Evolutionary conservation across 768 basidiomycete species (phyloP).

Genomic region (Candolleomyces aberdarensis): DNA sequence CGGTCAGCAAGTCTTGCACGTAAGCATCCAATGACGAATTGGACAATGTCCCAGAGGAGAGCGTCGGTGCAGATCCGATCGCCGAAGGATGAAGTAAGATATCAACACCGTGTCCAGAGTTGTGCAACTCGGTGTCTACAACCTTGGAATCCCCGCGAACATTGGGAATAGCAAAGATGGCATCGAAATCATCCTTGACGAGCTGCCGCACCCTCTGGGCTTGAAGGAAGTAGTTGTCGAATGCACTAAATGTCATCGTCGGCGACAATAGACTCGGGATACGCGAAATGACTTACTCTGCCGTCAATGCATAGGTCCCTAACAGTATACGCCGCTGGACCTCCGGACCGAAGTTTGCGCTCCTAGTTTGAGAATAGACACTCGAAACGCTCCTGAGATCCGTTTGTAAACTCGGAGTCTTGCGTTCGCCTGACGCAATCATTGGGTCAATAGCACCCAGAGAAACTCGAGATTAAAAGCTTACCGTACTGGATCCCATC

Average conservation of each 20-base stretch:
- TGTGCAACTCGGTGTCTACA: not conserved
- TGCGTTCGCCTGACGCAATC: slow-evolving; percentile 44
- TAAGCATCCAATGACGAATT: slow-evolving; percentile 52
- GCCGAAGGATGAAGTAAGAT: slow-evolving; percentile 85
- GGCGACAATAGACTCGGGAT: not conserved
- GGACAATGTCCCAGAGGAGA: slow-evolving; percentile 25
- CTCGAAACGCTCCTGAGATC: slow-evolving; percentile 48
- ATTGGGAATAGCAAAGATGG: slow-evolving; percentile 61
- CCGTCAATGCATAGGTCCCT: slow-evolving; percentile 88
- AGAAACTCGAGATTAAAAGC: slow-evolving; percentile 1
- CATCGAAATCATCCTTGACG: slow-evolving; percentile 71
- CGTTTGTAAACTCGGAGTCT: slow-evolving; percentile 36
- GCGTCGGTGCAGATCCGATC: slow-evolving; percentile 75
- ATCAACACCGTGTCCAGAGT: slow-evolving; percentile 51
- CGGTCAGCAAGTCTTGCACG: slow-evolving; percentile 88
- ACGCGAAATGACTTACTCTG: slow-evolving; percentile 59
- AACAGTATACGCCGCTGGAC: slow-evolving; percentile 84
- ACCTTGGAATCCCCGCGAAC: slow-evolving; percentile 29
- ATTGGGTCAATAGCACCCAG: not conserved
- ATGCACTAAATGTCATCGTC: slow-evolving; percentile 56
- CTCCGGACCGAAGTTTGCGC: slow-evolving; percentile 75
- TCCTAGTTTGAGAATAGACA: slow-evolving; percentile 65
- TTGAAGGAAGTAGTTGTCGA: slow-evolving; percentile 95
- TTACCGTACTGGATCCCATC: slow-evolving; percentile 85
- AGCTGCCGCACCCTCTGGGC: slow-evolving; percentile 77